Evolutionary conservation across 108 stramenopile species (phyloP), one percentile per base, ranked within the genome.

Genomic region (Fistulifera pelliculosa): DNA sequence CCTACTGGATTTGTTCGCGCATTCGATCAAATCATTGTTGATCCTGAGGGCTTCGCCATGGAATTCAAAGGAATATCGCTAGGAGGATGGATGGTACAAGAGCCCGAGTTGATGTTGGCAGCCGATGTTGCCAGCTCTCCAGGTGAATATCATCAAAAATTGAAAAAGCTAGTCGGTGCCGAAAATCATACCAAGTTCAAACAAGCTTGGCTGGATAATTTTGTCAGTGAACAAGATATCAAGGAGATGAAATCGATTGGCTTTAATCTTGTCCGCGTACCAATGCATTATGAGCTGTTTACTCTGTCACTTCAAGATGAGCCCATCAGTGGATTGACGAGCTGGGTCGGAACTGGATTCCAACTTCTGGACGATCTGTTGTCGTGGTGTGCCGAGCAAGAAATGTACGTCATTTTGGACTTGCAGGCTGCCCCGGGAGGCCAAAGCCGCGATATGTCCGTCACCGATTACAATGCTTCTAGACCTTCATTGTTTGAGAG

Each of bases 11-110:
- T 45, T 11, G 44, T 45, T 5, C 44, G 44, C 19, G 44, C 44
- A 18, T 45, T 5, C 17, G 44, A 22, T 3, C 17, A 18, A 18
- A 21, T 22, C 19, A 45, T 45, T 45, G 44, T 45, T 3, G 44
- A 45, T 45, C 19, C 19, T 2, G 21, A 45, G 5, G 44, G 44
- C 44, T 21, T 21, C 44, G 21, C 17, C 21, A 5, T 45, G 21
- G 4, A 21, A 21, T 18, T 45, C 19, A 18, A 22, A 5, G 44
- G 44, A 21, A 21, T 45, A 21, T 18, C 19, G 5, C 19, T 45
- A 10, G 44, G 44, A 2, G 44, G 44, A 21, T 45, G 44, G 44
- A 45, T 45, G 44, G 17, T 45, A 5, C 44, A 45, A 45, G 44
- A 45, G 21, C 44, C 44, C 19, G 17, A 45, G 7, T 8, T 45